A percentile compares a stretch with the other conserved stretches of the same genome.
phyloP scores from a whole-genome alignment of 164 flowering plant genomes.

The Stephania yunnanensis region DNA sequence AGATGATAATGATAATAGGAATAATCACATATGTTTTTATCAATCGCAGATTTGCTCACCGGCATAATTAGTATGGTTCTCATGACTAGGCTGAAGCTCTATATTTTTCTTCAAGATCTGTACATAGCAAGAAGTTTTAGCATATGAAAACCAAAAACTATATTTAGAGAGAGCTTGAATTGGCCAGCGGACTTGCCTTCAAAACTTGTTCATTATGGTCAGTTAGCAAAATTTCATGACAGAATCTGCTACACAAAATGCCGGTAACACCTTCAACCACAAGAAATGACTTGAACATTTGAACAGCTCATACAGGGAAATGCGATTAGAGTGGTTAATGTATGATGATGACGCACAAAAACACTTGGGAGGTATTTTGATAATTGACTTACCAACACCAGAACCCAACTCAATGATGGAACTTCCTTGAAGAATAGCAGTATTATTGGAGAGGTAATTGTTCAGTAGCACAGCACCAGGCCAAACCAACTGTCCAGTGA shows the following conservation, averaged over 20 bases:
- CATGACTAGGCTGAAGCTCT: conserved; percentile 53
- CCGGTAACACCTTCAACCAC: conserved; percentile 65
- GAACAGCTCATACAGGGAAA: no score
- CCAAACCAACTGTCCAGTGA: conserved; percentile 97
- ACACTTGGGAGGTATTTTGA: neutral
- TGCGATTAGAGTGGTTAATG: no score
- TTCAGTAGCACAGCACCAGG: conserved; percentile 85
- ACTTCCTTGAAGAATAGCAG: conserved; percentile 34
- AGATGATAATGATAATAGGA: conserved; percentile 3
- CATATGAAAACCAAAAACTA: neutral
- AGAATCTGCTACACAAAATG: conserved; percentile 77
- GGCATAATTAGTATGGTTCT: conserved; percentile 25
- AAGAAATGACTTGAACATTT: no score
- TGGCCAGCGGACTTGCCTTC: conserved; percentile 51
- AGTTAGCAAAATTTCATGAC: conserved; percentile 61
- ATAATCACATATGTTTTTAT: neutral
- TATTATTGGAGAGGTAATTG: conserved; percentile 58
- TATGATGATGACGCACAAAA: no score
- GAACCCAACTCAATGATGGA: conserved; percentile 19
- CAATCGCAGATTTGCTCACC: conserved; percentile 37
- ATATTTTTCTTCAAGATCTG: conserved; percentile 86
- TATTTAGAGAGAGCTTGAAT: neutral
- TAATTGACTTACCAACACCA: conserved; percentile 16
- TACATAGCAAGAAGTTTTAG: neutral
- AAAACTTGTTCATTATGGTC: conserved; percentile 94